Evolutionary conservation across 2,329 filamentous ascomycete species (phyloP).

Genomic region (Colletotrichum plurivorum): DNA sequence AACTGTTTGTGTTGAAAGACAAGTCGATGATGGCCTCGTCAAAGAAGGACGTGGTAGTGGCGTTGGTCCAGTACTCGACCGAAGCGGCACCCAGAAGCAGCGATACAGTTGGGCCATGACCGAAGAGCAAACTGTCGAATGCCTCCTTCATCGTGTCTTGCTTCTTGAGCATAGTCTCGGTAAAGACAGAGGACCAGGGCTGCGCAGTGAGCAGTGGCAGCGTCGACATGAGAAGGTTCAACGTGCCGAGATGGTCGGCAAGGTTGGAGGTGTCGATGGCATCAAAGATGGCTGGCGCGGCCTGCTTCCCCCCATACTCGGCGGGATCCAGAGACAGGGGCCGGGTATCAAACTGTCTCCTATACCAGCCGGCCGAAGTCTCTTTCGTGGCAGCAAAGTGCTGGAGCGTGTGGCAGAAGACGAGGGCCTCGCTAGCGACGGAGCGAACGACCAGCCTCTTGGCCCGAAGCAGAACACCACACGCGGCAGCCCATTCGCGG

Average conservation of each 20-base stretch:
- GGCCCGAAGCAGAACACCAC: conserved; percentile 49
- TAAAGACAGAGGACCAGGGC: conserved; percentile 63
- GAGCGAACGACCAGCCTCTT: conserved; percentile 58
- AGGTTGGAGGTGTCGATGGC: conserved; percentile 68
- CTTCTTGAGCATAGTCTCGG: conserved; percentile 39
- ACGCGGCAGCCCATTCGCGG: conserved; percentile 57
- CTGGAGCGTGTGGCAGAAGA: conserved; percentile 67
- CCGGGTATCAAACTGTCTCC: conserved; percentile 55
- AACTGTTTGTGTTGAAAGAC: neutral
- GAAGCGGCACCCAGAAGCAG: conserved; percentile 65
- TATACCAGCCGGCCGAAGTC: conserved; percentile 57
- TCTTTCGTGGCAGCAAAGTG: conserved; percentile 48
- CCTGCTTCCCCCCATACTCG: conserved; percentile 54
- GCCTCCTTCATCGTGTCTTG: conserved; percentile 46
- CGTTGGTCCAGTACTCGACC: conserved; percentile 66
- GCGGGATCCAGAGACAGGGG: conserved; percentile 57
- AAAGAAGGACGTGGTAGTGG: conserved; percentile 55
- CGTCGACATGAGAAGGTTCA: conserved; percentile 58
- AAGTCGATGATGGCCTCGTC: conserved; percentile 54
- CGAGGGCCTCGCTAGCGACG: conserved; percentile 62
- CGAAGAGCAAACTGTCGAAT: conserved; percentile 60
- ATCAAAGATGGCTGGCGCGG: conserved; percentile 63
- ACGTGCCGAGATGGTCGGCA: conserved; percentile 54
- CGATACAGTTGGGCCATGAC: conserved; percentile 61
- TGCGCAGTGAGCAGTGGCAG: conserved; percentile 60